These are phyloP conservation scores for Aurifilum marmelostoma DNA, from an alignment of 2,329 filamentous ascomycete genomes.

Conservation along the genomic window DNA sequence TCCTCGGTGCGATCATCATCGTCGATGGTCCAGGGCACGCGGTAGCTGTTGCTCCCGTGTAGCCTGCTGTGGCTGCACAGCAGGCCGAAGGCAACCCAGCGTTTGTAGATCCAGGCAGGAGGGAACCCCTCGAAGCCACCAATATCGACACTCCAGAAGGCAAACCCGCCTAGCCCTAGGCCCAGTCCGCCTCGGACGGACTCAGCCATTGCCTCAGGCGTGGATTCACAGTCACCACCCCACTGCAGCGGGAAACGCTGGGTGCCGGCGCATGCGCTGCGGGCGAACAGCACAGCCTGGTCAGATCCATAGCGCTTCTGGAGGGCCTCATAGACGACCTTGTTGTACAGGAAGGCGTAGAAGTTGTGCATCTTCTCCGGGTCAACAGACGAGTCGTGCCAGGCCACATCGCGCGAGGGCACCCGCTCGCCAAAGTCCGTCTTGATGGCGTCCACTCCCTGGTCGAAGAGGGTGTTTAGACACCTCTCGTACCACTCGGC, in stretches of 20 bases:
- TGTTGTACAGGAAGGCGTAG: slow-evolving; percentile 76
- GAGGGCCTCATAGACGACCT: slow-evolving; percentile 68
- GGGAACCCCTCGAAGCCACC: slow-evolving; percentile 67
- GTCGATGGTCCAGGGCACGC: slow-evolving; percentile 76
- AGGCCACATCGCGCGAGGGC: slow-evolving; percentile 66
- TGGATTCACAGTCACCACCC: slow-evolving; percentile 77
- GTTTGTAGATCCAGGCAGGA: slow-evolving; percentile 71
- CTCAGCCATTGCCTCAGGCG: slow-evolving; percentile 73
- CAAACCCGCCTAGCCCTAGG: slow-evolving; percentile 36
- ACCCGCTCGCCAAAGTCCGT: slow-evolving; percentile 78
- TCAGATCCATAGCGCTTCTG: slow-evolving; percentile 54
- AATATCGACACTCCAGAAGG: slow-evolving; percentile 40
- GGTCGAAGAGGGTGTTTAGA: slow-evolving; percentile 66
- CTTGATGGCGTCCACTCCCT: slow-evolving; percentile 73
- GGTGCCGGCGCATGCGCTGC: slow-evolving; percentile 67
- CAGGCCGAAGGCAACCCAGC: slow-evolving; percentile 77
- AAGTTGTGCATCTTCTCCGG: slow-evolving; percentile 75
- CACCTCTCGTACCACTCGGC: slow-evolving; percentile 66
- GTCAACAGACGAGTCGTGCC: slow-evolving; percentile 62
- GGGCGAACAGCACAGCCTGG: slow-evolving; percentile 68
- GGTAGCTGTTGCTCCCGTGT: slow-evolving; percentile 71
- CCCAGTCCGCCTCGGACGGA: slow-evolving; percentile 42
- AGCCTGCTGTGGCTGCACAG: slow-evolving; percentile 71
- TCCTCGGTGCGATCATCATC: slow-evolving; percentile 60
- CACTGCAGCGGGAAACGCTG: slow-evolving; percentile 72